Evolutionary conservation across 2,329 filamentous ascomycete genomes (phyloP).

Genomic region (Aspergillus tubingensis): DNA sequence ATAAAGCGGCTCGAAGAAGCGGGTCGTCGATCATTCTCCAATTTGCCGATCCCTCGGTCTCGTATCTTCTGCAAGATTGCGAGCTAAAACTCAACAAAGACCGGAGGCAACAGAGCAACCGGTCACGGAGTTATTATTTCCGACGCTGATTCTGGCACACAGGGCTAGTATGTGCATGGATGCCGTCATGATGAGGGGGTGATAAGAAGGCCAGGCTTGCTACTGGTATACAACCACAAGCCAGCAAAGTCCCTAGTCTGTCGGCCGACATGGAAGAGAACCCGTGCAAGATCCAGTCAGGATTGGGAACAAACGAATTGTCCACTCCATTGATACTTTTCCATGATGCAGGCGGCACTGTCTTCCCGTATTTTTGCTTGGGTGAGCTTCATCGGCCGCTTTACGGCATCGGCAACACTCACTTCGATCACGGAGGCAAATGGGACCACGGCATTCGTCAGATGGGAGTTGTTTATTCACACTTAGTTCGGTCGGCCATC

Average conservation of each 20-base stretch:
- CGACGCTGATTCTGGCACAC: background rate
- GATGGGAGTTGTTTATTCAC: conserved; percentile 12
- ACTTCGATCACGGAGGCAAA: conserved; percentile 1
- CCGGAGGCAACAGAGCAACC: no score
- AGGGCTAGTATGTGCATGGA: background rate
- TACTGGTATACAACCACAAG: background rate
- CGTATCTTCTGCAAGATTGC: background rate
- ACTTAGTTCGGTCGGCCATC: conserved; percentile 8
- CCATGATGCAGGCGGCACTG: conserved; percentile 12
- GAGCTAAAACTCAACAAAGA: no score
- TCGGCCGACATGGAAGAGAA: conserved; percentile 6
- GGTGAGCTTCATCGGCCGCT: conserved; percentile 4
- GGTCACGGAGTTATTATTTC: background rate
- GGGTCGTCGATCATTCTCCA: background rate
- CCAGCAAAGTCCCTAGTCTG: background rate
- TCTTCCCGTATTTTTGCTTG: conserved; percentile 8
- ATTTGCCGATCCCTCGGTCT: background rate
- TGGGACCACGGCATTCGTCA: conserved; percentile 11
- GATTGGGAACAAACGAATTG: background rate
- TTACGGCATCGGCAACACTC: conserved; percentile 10
- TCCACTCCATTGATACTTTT: conserved; percentile 8
- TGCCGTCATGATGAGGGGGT: background rate
- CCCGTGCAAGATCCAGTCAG: conserved; percentile 7
- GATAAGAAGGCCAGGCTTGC: background rate
- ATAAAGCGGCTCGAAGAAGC: no score